A percentile compares a stretch with the other conserved stretches of the same genome.
phyloP scores from a whole-genome alignment of 768 basidiomycete species.

The Plicaturopsis crispa region DNA sequence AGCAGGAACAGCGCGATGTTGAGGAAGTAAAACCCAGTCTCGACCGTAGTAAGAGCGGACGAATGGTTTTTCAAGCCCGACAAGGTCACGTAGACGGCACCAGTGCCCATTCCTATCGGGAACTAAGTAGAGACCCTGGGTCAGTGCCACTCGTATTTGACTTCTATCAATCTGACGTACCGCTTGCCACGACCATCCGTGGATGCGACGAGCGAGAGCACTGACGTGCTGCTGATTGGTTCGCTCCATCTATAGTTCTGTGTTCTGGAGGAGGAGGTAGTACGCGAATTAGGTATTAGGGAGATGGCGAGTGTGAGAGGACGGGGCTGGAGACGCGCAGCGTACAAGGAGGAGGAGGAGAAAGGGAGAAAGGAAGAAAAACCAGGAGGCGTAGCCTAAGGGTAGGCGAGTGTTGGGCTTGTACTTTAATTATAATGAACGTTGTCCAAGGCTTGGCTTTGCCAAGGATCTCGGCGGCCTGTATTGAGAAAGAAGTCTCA shows the following conservation, averaged over 20 bases:
- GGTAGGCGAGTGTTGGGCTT: no score
- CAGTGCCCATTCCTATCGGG: constrained; percentile 42
- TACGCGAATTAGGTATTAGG: background rate
- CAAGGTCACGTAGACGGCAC: constrained; percentile 41
- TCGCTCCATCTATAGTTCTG: constrained; percentile 11
- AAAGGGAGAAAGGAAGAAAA: no score
- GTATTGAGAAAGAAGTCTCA: no score
- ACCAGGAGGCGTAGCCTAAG: no score
- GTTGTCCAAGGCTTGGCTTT: no score
- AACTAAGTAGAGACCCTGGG: constrained; percentile 24
- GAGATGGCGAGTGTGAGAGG: background rate
- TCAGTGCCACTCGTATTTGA: background rate
- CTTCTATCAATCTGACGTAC: no score
- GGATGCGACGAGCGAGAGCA: constrained; percentile 32
- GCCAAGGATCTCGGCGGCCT: no score
- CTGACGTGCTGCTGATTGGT: no score
- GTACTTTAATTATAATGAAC: no score
- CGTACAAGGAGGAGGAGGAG: no score
- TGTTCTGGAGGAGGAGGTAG: no score
- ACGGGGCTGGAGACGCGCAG: no score
- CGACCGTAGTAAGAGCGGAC: constrained; percentile 22
- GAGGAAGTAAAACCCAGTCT: constrained; percentile 39
- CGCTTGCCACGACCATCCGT: constrained; percentile 45
- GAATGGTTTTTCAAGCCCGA: constrained; percentile 30
- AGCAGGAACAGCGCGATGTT: constrained; percentile 36